Base-by-base conservation (phyloP, 768 basidiomycete genomes). In the Podaxis rugospora region DNA sequence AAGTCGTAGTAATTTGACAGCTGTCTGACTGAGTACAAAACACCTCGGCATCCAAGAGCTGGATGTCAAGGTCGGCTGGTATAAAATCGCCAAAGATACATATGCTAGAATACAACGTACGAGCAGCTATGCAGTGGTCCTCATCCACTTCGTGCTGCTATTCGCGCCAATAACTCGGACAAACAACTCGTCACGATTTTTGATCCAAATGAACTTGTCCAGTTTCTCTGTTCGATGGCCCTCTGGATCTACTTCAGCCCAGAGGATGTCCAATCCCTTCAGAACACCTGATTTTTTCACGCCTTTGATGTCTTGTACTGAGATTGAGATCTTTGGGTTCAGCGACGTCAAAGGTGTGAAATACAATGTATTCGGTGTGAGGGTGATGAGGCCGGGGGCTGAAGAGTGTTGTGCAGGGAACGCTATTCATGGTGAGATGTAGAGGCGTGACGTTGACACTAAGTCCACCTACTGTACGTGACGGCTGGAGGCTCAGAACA, bases 121-220 rank as follows among this genome's bases (percentile, higher is more conserved):
- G 32, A 32, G 32, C 32, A 32, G 32, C 9, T 32, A 9, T 18
- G 42, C 4, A 23, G 18, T 14, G 18, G 47, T 36, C 14, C 49
- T 59, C 21, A 10, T 28, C 57, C 50, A 59, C 37, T 28, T 40
- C 25, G 25, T 51, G 5, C 36, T 14, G 16, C 11, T 27, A 16
- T 51, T 51, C 4, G 37, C 49, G 14, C 83, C 83, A 16, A 88
- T 76, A 11, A 90, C 77, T 61, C 86, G 72, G 47, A 84, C 84
- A 69, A 90, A 89, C 16, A 89, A 68, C 51, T 89, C 87, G 69
- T 89, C 86, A 4, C 87, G 80, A 25, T 73, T 76, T 35, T 81
- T 82, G 40, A 89, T 78, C 83, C 85, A 87, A 16, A 72, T 63
- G 66, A 89, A 87, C 64, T 72, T 82, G 55, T 83, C 85, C 57